Conservation (phyloP, 106 monocot genomes). For the Phalaenopsis equestris region DNA sequence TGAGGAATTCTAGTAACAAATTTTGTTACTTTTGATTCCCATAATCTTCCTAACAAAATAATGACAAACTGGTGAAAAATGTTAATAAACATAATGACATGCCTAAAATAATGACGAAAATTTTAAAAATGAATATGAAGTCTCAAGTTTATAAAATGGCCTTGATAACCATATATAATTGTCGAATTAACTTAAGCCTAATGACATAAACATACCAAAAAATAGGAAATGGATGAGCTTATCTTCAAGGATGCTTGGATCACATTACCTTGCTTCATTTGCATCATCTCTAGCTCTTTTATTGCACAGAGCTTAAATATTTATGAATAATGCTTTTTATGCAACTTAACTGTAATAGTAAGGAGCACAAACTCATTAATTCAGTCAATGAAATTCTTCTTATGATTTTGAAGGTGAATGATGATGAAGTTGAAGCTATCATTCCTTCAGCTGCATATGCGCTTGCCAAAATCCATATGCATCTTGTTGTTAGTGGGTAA, state of each 20-base stretch:
- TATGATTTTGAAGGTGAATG: conserved; percentile 55
- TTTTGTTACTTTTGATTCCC: too few species aligned
- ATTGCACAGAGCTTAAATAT: not conserved
- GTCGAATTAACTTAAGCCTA: not conserved
- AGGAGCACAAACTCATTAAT: not conserved
- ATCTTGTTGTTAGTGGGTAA: conserved; percentile 95
- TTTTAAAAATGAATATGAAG: not conserved
- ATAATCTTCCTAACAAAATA: too few species aligned
- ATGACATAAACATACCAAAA: not conserved
- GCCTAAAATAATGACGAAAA: not conserved
- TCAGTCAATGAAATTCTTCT: not conserved
- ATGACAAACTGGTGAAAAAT: not conserved
- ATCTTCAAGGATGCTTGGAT: not conserved
- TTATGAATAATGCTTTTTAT: not conserved
- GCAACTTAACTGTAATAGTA: not conserved
- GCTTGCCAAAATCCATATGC: conserved; percentile 97
- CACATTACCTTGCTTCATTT: not conserved
- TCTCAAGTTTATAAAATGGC: not conserved
- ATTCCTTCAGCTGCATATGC: conserved; percentile 85
- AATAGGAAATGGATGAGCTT: not conserved
- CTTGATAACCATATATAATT: not conserved
- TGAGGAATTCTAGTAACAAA: too few species aligned
- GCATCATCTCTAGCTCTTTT: not conserved
- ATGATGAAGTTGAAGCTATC: conserved; percentile 79
- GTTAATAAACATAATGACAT: not conserved